Base-by-base conservation (phyloP, 495 filamentous ascomycete species). In the Geopyxis carbonaria region DNA sequence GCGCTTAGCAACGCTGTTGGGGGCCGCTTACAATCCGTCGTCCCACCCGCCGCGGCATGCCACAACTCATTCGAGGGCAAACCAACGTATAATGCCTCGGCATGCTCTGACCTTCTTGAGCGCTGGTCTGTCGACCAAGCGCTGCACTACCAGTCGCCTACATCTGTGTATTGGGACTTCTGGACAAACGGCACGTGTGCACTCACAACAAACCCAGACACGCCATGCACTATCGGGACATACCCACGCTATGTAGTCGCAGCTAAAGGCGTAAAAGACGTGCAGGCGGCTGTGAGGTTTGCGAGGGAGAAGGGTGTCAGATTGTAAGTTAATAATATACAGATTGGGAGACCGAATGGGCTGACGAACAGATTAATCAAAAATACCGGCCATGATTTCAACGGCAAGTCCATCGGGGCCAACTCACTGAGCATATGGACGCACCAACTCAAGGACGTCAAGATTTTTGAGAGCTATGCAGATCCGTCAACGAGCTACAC, bases 361-460 rank as follows among this genome's bases (percentile, higher is more conserved):
- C 31, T 7, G 7, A 7, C 7, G 5, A 33, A 14, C 31, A 33
- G 31, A 14, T 59, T 73, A 0, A 63, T 80, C 36, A 78, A 77
- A 62, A 80, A 78, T 45, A 83, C 76, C 2, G 77, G 78, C 18
- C 76, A 79, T 45, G 73, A 76, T 48, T 75, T 69, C 57, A 59
- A 56, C 23, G 73, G 68, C 36, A 73, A 72, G 55, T 67, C 50
- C 1, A 44, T 45, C 1, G 64, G 61, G 16, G 47, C 52, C 19
- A 72, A 73, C 21, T 59, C 31, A 16, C 19, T 80, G 20, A 60
- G 65, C 22, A 61, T 80, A 40, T 77, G 75, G 64, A 80, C 73
- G 5, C 73, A 78, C 45, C 49, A 61, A 38, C 63, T 80, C 47
- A 67, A 76, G 48, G 38, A 41, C 14, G 46, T 65, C 25, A 44